Evolutionary conservation across 345 rosid species (phyloP), one percentile per base, ranked within the genome.

Genomic region (Kandelia obovata): DNA sequence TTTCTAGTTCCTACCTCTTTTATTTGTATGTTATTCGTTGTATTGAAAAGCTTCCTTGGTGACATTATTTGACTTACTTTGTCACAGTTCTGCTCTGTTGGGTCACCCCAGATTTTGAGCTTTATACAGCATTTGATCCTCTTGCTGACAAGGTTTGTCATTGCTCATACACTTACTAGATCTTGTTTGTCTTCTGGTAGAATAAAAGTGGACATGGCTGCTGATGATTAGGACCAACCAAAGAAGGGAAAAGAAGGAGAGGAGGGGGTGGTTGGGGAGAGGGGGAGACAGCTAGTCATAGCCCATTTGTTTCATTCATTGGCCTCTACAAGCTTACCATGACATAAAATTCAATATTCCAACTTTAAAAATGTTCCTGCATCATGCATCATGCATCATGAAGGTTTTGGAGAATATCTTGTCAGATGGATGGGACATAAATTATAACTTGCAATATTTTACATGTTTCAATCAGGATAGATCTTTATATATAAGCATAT

Each of bases 81-180:
- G 60, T 77, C 32, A 73, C 97, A 96, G 99, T 89, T 70, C 83
- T 92, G 43, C 87, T 92, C 51, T 92, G 99, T 81, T 96, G 99
- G 98, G 91, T 89, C 58, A 92, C 99, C 17, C 95, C 83, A 66
- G 98, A 92, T 83, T 96, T 96, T 78, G 98, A 96, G 75, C 92
- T 90, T 68, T 96, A 92, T 71, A 96, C 96, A 20, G 92, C 99
- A 60, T 92, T 96, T 63, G 99, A 96, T 86, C 98, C 99, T 23
- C 91, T 92, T 58, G 95, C 97, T 61, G 97, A 90, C 78, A 96
- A 92, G 96, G 98, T 92, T 61, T 67, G 81, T 37, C 65, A 62
- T 46, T 71, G 0, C 49, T 49, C 35, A 30, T 27, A 30, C 17
- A 57, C 28, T 20, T 51, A 43, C 47, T 11, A 30, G n/a, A 7